Base-by-base conservation (phyloP, 139 green algal species). In the Eudorina sp. region DNA sequence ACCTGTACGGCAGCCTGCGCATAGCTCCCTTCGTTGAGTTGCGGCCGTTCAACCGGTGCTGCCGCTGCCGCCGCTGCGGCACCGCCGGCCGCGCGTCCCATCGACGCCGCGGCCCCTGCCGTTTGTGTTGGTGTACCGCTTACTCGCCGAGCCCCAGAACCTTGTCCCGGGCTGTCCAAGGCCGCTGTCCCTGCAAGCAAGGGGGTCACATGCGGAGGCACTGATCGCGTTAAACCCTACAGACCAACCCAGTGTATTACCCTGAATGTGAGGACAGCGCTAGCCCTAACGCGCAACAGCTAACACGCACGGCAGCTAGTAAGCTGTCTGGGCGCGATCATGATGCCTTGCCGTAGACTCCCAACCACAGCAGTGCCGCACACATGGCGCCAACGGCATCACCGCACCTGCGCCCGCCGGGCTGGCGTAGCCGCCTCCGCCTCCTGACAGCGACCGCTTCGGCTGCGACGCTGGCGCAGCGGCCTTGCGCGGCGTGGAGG, bases 1-100 rank as follows among this genome's bases (percentile, higher is more conserved):
- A 83, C 75, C 76, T 84, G 46, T 16, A 53, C 40, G 13, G 80
- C 80, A 1, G 80, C 80, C 43, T 62, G 60, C 16, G 31, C 60
- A 60, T 86, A 86, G 60, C 60, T 77, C n/a, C 80, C 80, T n/a
- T 86, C 80, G 60, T 76, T 86, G 29, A 86, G 8, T n/a, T 66
- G 60, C 7, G 80, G 80, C 19, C 80, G 60, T 60, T 86, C 80
- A 27, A 53, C 19, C 0, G 78, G 25, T 11, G 60, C 16, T 19
- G 43, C 36, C 3, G 34, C 77, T 14, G 43, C 9, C 40, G 40
- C 9, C 23, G 38, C 58, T 29, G 23, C 73, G 29, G 9, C 43
- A 21, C 21, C 46, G 5, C 73, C 5, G 69, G 69, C 34, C 51
- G 51, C 36, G 23, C 62, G 19, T 25, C 62, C 62, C 1, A 72